Conservation (phyloP, 192 early-diverging fungal genomes). For the Coemansia sp. region DNA sequence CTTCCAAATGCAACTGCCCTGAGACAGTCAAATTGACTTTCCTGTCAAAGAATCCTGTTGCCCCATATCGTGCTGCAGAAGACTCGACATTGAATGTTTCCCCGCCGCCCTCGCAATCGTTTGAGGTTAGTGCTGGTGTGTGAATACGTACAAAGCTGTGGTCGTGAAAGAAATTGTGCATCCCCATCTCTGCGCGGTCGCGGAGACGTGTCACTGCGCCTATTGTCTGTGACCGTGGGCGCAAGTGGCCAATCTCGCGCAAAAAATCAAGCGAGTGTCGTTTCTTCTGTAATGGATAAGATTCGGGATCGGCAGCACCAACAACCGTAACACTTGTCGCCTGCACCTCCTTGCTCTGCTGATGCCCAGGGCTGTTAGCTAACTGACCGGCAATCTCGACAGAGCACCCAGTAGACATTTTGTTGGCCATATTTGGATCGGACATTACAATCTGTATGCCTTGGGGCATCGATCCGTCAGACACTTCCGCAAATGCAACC, state of each 20-base stretch:
- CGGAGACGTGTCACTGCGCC: conserved; percentile 71
- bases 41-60: conserved; percentile 63
- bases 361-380: conserved; percentile 63
- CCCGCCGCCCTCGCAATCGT: conserved; percentile 89
- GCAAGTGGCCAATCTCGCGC: conserved; percentile 72
- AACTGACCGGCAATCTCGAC: conserved; percentile 71
- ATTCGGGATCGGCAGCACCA: conserved; percentile 53
- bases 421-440: conserved; percentile 32
- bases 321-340: conserved; percentile 38
- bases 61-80: conserved; percentile 18
- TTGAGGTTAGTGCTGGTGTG: conserved; percentile 79
- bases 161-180: conserved; percentile 71
- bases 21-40: conserved; percentile 81
- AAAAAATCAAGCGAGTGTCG: conserved; percentile 73
- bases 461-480: conserved; percentile 70
- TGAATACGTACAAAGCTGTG: conserved; percentile 75
- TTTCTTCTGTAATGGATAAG: conserved; percentile 87
- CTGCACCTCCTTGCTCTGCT: conserved; percentile 72
- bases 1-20: conserved; percentile 83
- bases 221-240: conserved; percentile 73
- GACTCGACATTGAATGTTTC: conserved; percentile 66
- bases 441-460: conserved; percentile 68
- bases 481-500: conserved; percentile 71
- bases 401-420: conserved; percentile 68
- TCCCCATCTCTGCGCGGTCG: conserved; percentile 60